Evolutionary conservation across 352 stramenopile genomes (phyloP).

Genomic region (Paralagenidium karlingii): DNA sequence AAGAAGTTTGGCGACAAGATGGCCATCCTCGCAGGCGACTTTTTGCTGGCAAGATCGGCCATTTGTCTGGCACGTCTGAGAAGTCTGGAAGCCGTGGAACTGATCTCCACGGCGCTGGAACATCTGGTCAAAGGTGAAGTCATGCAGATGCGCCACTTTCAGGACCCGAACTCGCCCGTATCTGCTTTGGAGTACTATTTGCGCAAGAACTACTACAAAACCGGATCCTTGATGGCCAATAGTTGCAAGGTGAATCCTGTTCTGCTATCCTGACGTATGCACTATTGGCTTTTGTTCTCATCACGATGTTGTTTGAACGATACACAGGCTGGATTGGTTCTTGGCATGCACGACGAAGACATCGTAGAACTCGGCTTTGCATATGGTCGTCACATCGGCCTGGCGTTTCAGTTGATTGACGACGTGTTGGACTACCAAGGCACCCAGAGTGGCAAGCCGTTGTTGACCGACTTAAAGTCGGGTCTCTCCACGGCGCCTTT

Average conservation of each 20-base stretch:
- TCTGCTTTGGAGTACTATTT: slow-evolving; percentile 93
- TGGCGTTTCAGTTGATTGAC: slow-evolving; percentile 98
- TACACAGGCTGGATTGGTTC: slow-evolving; percentile 71
- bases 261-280: no score
- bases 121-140: slow-evolving; percentile 98
- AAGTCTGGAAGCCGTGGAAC: slow-evolving; percentile 93
- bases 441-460: slow-evolving; percentile 88
- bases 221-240: slow-evolving; percentile 97
- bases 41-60: slow-evolving; percentile 93
- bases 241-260: slow-evolving; percentile 63
- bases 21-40: slow-evolving; percentile 96
- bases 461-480: slow-evolving; percentile 91
- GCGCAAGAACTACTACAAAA: slow-evolving; percentile 99
- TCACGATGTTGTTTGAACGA: background rate
- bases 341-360: slow-evolving; percentile 84
- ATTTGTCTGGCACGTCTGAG: slow-evolving; percentile 91
- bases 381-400: slow-evolving; percentile 96
- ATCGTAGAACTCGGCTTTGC: slow-evolving; percentile 85
- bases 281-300: background rate
- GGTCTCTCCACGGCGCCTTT: slow-evolving; percentile 95
- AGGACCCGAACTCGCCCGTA: slow-evolving; percentile 43
- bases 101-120: slow-evolving; percentile 97
- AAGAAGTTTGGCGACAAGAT: slow-evolving; percentile 98
- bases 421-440: slow-evolving; percentile 98
- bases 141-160: slow-evolving; percentile 95